These are phyloP conservation scores for Alternaria triticina DNA, from an alignment of 2,329 filamentous ascomycete species.

Conservation along the genomic window DNA sequence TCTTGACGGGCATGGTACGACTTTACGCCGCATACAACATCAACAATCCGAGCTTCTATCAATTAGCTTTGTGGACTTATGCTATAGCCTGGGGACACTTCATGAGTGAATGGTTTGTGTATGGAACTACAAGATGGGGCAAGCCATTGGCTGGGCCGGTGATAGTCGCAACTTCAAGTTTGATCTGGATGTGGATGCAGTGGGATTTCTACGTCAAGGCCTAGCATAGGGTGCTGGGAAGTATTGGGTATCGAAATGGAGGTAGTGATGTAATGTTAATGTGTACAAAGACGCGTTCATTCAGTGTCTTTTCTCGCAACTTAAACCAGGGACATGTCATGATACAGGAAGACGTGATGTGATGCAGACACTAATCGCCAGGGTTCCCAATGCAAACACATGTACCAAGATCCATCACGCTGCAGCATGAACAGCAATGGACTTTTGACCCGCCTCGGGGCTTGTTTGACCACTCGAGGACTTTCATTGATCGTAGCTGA, in stretches of 20 bases:
- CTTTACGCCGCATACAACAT: conserved; percentile 87
- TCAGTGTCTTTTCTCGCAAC: not conserved
- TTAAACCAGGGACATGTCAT: not conserved
- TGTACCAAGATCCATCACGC: conserved; percentile 4
- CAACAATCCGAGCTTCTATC: conserved; percentile 73
- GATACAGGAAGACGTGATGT: not conserved
- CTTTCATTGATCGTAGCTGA: conserved; percentile 51
- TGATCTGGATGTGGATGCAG: conserved; percentile 70
- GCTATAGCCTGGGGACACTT: conserved; percentile 67
- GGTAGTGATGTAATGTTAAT: not conserved
- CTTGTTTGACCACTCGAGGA: conserved; percentile 45
- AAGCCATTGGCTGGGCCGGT: conserved; percentile 65
- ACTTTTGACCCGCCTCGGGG: conserved; percentile 48
- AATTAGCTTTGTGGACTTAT: conserved; percentile 83
- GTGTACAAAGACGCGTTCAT: not conserved
- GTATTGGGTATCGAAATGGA: not conserved
- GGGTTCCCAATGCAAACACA: not conserved
- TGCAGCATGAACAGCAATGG: conserved; percentile 13
- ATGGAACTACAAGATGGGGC: conserved; percentile 73
- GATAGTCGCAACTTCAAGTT: conserved; percentile 60
- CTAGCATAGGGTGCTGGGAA: not conserved
- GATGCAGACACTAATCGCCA: not conserved
- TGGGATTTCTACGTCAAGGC: conserved; percentile 69
- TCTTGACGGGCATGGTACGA: conserved; percentile 76
- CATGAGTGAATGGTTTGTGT: conserved; percentile 79